Base-by-base conservation (phyloP, 768 basidiomycete genomes). In the Plicaturopsis crispa region DNA sequence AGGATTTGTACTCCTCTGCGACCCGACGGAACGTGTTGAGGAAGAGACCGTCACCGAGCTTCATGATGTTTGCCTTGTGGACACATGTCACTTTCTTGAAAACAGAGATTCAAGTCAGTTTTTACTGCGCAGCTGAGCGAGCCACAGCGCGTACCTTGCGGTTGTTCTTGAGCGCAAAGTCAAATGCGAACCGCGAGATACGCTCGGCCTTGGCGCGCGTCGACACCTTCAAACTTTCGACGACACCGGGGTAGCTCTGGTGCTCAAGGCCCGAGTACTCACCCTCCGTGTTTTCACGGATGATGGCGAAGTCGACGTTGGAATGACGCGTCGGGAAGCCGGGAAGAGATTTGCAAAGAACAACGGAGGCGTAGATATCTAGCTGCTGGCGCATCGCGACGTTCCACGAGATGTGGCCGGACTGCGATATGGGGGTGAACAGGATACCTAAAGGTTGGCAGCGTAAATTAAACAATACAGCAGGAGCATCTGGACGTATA, bases 1-100 rank as follows among this genome's bases (percentile, higher is more conserved):
- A 71, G 38, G 80, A 82, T 63, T 80, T 86, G 75, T 98, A 99
- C 59, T 97, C 94, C 62, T 98, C 90, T 23, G 92, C 96, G 43
- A 99, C 78, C 43, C 80, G 76, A 50, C 91, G 87, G 81, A 97
- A 99, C 17, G 93, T 98, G 65, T 91, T 93, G 52, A 98, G 76
- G 82, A 98, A 98, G 31, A 99, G 78, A 62, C 96, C 96, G 55
- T 98, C 96, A 60, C 94, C 94, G 51, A 97, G 82, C 65, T 99
- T 99, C 96, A 99, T 99, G 72, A 99, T 99, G 72, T 98, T 98
- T 53, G 96, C 96, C 67, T 99, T 99, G 80, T 99, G 96, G 32
- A 99, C 92, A 56, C 93, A 97, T 30, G 96, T 99, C 49, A 99
- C 94, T 85, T 94, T 98, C 91, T 94, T 50, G 2, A 33, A 44